Percentiles rank a stretch among this genome's conserved stretches.
Evolutionary conservation across 345 rosid genomes (phyloP).

Genomic region (Hibiscus tridactylites): DNA sequence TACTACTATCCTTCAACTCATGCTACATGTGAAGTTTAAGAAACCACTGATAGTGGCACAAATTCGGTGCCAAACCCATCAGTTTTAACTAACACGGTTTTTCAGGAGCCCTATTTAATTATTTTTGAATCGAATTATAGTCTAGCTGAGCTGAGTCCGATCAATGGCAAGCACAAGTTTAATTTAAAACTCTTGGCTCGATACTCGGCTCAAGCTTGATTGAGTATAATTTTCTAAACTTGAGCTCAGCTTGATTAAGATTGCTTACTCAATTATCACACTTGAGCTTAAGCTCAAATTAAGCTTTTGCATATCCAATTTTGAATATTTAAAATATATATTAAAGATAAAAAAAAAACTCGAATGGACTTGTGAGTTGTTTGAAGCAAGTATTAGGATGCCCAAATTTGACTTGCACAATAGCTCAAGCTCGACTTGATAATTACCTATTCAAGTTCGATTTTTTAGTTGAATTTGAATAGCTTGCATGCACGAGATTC

Average conservation of each 20-base stretch:
- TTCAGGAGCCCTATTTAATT: not conserved
- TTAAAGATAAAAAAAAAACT: too few species aligned
- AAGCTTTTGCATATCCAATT: constrained; percentile 15
- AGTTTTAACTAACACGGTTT: not conserved
- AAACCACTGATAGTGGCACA: not conserved
- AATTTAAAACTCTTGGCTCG: not conserved
- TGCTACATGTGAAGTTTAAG: not conserved
- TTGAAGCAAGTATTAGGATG: too few species aligned
- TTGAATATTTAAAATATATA: not conserved
- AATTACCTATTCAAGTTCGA: too few species aligned
- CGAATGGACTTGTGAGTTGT: too few species aligned
- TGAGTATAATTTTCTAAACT: not conserved
- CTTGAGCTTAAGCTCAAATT: too few species aligned
- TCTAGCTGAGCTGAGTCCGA: not conserved
- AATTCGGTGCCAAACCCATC: not conserved
- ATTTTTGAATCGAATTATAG: not conserved
- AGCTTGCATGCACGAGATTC: too few species aligned
- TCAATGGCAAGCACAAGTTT: not conserved
- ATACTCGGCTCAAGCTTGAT: too few species aligned
- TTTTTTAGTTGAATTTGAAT: too few species aligned
- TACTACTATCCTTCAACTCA: not conserved
- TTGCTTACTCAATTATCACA: too few species aligned
- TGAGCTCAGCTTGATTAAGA: not conserved
- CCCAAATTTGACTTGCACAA: too few species aligned
- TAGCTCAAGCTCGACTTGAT: too few species aligned